Base-by-base conservation (phyloP, 2,329 filamentous ascomycete genomes). In the Paraphaeosphaeria sporulosa region DNA sequence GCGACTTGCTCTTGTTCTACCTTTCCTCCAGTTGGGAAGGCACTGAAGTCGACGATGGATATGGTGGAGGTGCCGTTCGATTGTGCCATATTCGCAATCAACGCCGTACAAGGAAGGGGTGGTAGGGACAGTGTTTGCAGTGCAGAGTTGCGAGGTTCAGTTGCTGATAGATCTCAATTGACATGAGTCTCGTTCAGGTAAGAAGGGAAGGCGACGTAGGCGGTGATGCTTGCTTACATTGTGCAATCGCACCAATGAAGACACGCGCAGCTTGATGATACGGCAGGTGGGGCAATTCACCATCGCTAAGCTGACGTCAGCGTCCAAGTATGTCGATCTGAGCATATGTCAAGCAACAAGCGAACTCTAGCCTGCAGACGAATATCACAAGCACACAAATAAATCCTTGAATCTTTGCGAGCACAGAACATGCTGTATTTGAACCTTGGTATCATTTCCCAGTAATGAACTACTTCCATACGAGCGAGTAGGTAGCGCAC, bases 31-130 rank as follows among this genome's bases (percentile, higher is more conserved):
- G 65, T 27, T 9, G 67, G 42, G 55, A 71, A 76, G 1, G 57
- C 51, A 15, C 61, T 60, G 42, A 76, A 76, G 55, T 76, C 71
- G 13, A 77, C 64, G 17, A 76, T 64, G 1, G 72, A 73, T 12
- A 76, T 68, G 4, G 57, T n/a, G 19, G 63, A 42, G 40, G n/a
- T 21, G 48, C 7, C 51, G 17, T 48, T 9, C 46, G 30, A 42
- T 40, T 34, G 38, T 32, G 38, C 42, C 36, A 52, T 55, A 25
- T 47, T 36, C 23, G 13, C 23, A 10, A 42, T 5, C 3, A 19
- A 27, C 13, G 44, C 13, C 12, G 21, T 27, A 3, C 13, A 30
- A n/a, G n/a, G n/a, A n/a, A n/a, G n/a, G n/a, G n/a, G n/a, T n/a
- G n/a, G n/a, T n/a, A 25, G 21, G 34, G 30, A 2, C 15, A 21